Evolutionary conservation across 108 stramenopile genomes (phyloP).

Genomic region (Discostella pseudostelligera): DNA sequence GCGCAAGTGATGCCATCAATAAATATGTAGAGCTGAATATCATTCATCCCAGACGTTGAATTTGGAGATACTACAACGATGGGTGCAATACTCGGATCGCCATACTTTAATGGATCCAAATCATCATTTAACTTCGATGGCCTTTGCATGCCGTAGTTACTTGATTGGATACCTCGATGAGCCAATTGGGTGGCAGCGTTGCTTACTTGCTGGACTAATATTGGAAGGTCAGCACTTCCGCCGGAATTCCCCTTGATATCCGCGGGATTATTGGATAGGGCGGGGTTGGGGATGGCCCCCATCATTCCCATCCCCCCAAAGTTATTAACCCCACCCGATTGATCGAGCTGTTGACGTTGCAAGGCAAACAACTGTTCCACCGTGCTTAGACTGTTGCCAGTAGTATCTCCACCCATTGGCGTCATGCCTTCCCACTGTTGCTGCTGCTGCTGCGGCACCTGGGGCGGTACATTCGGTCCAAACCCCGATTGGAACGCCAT

Average conservation of each 20-base stretch:
- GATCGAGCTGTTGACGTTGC: conserved; percentile 64
- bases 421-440: conserved; percentile 1
- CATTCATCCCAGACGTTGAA: conserved; percentile 28
- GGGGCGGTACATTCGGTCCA: conserved; percentile 7
- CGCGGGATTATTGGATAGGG: conserved; percentile 17
- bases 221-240: conserved; percentile 68
- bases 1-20: conserved; percentile 87
- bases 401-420: not conserved
- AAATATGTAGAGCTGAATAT: conserved; percentile 76
- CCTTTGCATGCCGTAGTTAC: not conserved
- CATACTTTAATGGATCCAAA: conserved; percentile 53
- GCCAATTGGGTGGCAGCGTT: conserved; percentile 73
- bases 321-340: conserved; percentile 52
- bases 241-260: conserved; percentile 73
- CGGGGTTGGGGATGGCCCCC: not conserved
- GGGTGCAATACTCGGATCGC: conserved; percentile 74
- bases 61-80: conserved; percentile 63
- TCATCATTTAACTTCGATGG: not conserved
- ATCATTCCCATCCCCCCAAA: not conserved
- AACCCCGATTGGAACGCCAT: conserved; percentile 39
- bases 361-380: conserved; percentile 73
- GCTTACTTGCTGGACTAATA: conserved; percentile 68
- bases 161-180: conserved; percentile 53
- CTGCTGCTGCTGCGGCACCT: conserved; percentile 1
- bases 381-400: too few relatives aligned